A percentile compares a stretch with the other conserved stretches of the same genome.
Evolutionary conservation across 2,329 filamentous ascomycete genomes (phyloP).

Genomic region (Phoma herbarum): DNA sequence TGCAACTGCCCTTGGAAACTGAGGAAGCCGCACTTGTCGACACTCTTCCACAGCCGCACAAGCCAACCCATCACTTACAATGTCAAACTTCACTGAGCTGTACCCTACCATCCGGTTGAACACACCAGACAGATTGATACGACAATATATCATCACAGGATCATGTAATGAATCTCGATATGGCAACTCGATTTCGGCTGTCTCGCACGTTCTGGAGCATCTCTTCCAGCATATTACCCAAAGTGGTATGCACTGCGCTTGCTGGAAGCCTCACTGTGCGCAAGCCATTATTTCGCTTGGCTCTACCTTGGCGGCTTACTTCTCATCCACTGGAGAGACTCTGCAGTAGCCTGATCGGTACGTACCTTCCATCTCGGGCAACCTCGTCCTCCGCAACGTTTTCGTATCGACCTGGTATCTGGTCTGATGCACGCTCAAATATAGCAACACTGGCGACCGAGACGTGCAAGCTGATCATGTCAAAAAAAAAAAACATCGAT

Average conservation of each 20-base stretch:
- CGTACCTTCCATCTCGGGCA: slow-evolving; percentile 11
- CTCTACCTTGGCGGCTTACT: slow-evolving; percentile 15
- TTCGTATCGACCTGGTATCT: neutral
- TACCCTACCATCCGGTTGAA: too few species aligned
- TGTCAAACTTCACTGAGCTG: too few species aligned
- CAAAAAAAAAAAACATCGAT: too few species aligned
- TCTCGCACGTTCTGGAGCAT: too few species aligned
- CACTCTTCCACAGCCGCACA: neutral
- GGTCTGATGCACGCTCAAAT: neutral
- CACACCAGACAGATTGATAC: neutral
- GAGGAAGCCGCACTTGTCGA: neutral
- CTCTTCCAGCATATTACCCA: neutral
- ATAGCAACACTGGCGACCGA: neutral
- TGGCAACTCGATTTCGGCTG: too few species aligned
- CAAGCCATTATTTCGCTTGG: slow-evolving; percentile 3
- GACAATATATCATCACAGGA: neutral
- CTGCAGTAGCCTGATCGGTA: slow-evolving; percentile 2
- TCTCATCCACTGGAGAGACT: neutral
- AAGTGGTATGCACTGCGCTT: slow-evolving; percentile 8
- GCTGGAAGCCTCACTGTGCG: neutral
- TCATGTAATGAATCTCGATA: neutral
- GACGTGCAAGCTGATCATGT: neutral
- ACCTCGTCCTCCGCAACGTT: neutral
- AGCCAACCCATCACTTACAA: neutral
- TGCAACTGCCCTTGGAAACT: neutral